Evolutionary conservation across 805 yeast genomes (phyloP).

Genomic region (Wickerhamomyces mucosus): DNA sequence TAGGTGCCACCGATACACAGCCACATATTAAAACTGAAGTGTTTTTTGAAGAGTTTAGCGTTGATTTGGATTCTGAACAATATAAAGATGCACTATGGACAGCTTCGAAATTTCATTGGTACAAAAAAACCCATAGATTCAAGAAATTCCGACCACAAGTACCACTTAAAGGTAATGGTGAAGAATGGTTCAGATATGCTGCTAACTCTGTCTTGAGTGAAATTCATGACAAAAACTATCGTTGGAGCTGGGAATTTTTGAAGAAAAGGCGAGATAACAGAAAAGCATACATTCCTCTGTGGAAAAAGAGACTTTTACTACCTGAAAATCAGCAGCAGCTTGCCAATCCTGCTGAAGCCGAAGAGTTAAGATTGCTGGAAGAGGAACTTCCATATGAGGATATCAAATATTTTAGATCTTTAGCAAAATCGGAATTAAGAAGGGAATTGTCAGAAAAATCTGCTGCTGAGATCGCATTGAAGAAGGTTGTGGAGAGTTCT

Average conservation of each 20-base stretch:
- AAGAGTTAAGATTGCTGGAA: slow-evolving; percentile 45
- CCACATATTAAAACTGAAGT: slow-evolving; percentile 72
- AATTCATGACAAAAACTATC: slow-evolving; percentile 69
- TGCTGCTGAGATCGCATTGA: slow-evolving; percentile 9
- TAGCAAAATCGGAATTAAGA: slow-evolving; percentile 60
- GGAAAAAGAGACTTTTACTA: slow-evolving; percentile 47
- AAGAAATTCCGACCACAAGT: slow-evolving; percentile 57
- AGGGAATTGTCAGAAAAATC: slow-evolving; percentile 34
- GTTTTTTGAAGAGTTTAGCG: slow-evolving; percentile 81
- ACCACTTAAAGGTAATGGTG: slow-evolving; percentile 50
- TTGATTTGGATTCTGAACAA: slow-evolving; percentile 76
- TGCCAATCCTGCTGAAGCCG: slow-evolving; percentile 27
- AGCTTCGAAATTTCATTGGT: slow-evolving; percentile 74
- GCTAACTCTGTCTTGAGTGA: slow-evolving; percentile 69
- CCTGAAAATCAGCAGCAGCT: slow-evolving; percentile 22
- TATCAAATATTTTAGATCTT: slow-evolving; percentile 72
- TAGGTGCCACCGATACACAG: slow-evolving; percentile 54
- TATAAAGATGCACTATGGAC: slow-evolving; percentile 76
- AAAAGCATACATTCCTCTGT: slow-evolving; percentile 52
- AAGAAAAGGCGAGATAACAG: slow-evolving; percentile 65
- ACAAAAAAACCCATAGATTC: slow-evolving; percentile 64
- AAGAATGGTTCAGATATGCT: slow-evolving; percentile 75
- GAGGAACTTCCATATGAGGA: slow-evolving; percentile 60
- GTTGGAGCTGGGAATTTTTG: slow-evolving; percentile 86
- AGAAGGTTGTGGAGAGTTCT: slow-evolving; percentile 1